These are phyloP conservation scores for Tylopilus felleus DNA, from an alignment of 768 basidiomycete species.

Conservation along the genomic window DNA sequence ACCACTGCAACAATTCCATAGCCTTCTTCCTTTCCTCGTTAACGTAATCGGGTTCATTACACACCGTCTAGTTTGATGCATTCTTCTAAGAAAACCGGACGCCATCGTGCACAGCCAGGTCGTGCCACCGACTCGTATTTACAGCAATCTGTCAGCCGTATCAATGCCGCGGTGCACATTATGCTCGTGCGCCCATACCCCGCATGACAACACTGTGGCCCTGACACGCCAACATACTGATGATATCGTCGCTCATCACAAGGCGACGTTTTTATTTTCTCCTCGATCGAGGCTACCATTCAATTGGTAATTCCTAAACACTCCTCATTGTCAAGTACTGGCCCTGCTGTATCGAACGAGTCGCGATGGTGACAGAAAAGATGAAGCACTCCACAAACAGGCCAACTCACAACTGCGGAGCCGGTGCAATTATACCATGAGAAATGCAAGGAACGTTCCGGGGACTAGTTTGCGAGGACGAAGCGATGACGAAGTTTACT, in stretches of 20 bases:
- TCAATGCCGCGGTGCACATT: too few species aligned
- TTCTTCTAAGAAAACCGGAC: too few species aligned
- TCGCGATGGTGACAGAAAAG: conserved; percentile 8
- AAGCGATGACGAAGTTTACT: not conserved
- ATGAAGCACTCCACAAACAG: too few species aligned
- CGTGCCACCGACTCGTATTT: too few species aligned
- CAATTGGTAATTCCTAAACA: conserved; percentile 11
- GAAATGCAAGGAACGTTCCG: not conserved
- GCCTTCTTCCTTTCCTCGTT: too few species aligned
- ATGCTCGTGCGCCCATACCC: not conserved
- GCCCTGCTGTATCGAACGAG: not conserved
- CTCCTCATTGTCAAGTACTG: not conserved
- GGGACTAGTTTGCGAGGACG: not conserved
- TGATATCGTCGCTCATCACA: too few species aligned
- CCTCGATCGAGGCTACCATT: not conserved
- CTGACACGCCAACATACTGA: not conserved
- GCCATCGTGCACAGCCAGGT: not conserved
- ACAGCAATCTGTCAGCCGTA: too few species aligned
- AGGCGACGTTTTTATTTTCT: not conserved
- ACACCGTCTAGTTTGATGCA: not conserved
- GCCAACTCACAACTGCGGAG: not conserved
- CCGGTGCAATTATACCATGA: not conserved
- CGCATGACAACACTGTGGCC: not conserved
- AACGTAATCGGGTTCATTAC: too few species aligned
- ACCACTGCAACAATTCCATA: too few species aligned